Evolutionary conservation across 2,329 filamentous ascomycete genomes (phyloP), one percentile per base, ranked within the genome.

Genomic region (Dactylellina sp.): DNA sequence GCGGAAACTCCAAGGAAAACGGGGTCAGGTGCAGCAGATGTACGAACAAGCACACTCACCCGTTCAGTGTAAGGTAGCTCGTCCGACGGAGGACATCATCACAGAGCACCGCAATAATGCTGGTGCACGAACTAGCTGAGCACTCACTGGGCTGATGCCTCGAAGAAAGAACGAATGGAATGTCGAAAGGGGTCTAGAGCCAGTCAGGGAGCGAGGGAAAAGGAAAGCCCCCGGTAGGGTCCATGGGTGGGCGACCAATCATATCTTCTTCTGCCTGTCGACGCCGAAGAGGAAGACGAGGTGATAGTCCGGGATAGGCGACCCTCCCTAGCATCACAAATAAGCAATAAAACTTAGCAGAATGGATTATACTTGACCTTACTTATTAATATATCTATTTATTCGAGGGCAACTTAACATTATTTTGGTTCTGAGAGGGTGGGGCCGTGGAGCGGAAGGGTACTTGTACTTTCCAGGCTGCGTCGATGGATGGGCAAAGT

Each of bases 321-420:
- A 53, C 18, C 44, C n/a, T n/a, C 60, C 46, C 63, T 68, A 35
- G 63, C 63, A 46, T 60, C 53, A 46, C 32, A 28, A 66, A 68
- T 25, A 68, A 68, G 62, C 62, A 66, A 59, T 11, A 18, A 20
- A 22, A 24, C 1, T 1, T 18, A 5, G 28, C 28, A 9, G 28
- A 32, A 32, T 32, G 9, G 28, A 32, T 32, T 32, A 32, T 32
- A 32, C 9, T 32, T 32, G 28, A 32, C 28, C 20, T 25, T 7
- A 3, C 22, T 47, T 47, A 14, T 47, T 22, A 14, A 7, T 47
- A 16, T 47, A 3, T 40, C 3, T 40, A 7, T 40, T 40, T 40
- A 14, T 40, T 14, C 37, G 6, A 12, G n/a, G n/a, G n/a, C n/a
- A n/a, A n/a, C n/a, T 16, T 16, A 50, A 22, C 14, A 20, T 16